Evolutionary conservation across 257 asterid species (phyloP).

Genomic region (Osmanthus fragrans): DNA sequence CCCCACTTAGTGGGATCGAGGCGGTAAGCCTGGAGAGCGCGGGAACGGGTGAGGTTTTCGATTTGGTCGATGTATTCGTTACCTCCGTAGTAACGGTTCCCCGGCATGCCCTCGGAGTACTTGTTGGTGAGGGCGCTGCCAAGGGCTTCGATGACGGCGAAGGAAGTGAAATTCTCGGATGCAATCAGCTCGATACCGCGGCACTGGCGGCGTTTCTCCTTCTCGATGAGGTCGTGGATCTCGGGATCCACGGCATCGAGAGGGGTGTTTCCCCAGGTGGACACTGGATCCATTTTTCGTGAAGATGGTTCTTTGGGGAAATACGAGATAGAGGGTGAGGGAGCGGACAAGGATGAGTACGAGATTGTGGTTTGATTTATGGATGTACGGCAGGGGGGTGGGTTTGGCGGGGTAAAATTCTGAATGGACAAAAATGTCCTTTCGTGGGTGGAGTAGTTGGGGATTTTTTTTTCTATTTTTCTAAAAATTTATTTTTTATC

Average conservation of each 20-base stretch:
- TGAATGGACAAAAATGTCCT: constrained; percentile 27
- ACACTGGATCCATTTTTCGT: constrained; percentile 51
- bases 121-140: constrained; percentile 65
- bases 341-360: not conserved
- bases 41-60: constrained; percentile 64
- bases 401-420: not conserved
- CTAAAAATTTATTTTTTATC: no score
- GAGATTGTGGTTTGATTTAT: constrained; percentile 20
- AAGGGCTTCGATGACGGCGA: constrained; percentile 66
- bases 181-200: constrained; percentile 73
- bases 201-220: constrained; percentile 71
- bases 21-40: constrained; percentile 66
- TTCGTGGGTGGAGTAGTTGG: constrained; percentile 20
- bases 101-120: constrained; percentile 67
- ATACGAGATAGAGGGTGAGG: not conserved
- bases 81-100: constrained; percentile 64
- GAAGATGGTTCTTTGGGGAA: not conserved
- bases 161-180: constrained; percentile 84
- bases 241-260: constrained; percentile 54
- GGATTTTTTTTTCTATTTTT: not conserved
- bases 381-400: not conserved
- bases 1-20: constrained; percentile 63
- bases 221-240: constrained; percentile 60
- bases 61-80: constrained; percentile 62
- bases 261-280: constrained; percentile 54